phyloP scores from a whole-genome alignment of 2,329 filamentous ascomycete species.

The Coniosporium tulheliwenetii region DNA sequence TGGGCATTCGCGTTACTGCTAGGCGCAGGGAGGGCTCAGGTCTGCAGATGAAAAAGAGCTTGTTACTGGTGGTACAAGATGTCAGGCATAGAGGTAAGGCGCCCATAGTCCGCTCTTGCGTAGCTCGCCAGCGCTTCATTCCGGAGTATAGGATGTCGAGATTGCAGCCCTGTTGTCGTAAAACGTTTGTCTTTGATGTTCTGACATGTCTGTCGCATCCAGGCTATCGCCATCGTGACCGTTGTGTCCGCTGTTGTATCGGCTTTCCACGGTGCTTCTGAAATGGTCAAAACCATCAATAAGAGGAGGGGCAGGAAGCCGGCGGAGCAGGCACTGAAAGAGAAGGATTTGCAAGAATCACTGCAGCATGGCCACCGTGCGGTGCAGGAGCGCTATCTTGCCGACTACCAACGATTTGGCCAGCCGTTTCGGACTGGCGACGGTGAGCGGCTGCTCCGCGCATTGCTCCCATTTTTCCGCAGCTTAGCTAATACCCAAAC shows the following conservation, averaged over 20 bases:
- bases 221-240: conserved; percentile 10
- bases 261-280: conserved; percentile 25
- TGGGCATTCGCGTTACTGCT: too few species aligned
- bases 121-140: too few species aligned
- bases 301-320: conserved; percentile 6
- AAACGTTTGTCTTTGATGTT: too few species aligned
- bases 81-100: too few species aligned
- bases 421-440: conserved; percentile 21
- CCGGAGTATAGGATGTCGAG: too few species aligned
- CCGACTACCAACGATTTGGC: conserved; percentile 19
- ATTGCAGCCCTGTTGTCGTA: too few species aligned
- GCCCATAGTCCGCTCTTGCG: too few species aligned
- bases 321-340: conserved; percentile 14
- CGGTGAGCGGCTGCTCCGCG: conserved; percentile 11
- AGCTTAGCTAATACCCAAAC: not conserved
- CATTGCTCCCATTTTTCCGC: too few species aligned
- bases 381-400: conserved; percentile 16
- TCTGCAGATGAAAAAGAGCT: too few species aligned
- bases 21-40: too few species aligned
- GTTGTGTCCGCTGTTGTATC: conserved; percentile 25
- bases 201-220: too few species aligned
- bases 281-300: conserved; percentile 19
- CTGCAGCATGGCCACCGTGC: conserved; percentile 20
- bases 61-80: too few species aligned
- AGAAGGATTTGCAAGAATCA: conserved; percentile 21